These are phyloP conservation scores for Chaetomium cochliodes DNA, from an alignment of 495 filamentous ascomycete genomes.

Conservation along the genomic window DNA sequence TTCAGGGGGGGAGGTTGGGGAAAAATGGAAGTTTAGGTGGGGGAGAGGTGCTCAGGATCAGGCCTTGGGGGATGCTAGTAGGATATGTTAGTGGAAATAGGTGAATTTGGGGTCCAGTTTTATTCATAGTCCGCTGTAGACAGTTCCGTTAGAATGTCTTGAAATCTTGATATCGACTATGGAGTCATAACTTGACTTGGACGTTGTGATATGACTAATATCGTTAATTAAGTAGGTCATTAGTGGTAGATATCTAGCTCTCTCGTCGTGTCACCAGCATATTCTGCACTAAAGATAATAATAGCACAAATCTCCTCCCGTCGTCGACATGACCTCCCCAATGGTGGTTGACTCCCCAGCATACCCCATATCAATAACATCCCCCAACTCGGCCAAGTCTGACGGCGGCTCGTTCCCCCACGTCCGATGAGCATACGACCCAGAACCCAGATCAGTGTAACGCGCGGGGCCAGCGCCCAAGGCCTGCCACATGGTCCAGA, in stretches of 20 bases:
- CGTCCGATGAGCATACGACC: slow-evolving; percentile 49
- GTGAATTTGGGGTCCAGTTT: too few species aligned
- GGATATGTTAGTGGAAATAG: too few species aligned
- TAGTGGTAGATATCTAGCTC: too few species aligned
- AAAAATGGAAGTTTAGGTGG: neutral
- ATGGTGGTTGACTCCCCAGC: slow-evolving; percentile 39
- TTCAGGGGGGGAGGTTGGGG: neutral
- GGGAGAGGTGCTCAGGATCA: neutral
- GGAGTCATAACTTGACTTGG: too few species aligned
- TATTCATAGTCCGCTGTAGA: too few species aligned
- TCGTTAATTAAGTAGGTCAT: too few species aligned
- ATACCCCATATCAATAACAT: slow-evolving; percentile 44
- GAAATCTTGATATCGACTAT: too few species aligned
- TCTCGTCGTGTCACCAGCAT: neutral
- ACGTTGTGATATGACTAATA: too few species aligned
- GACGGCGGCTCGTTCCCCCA: slow-evolving; percentile 52
- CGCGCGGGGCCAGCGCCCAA: slow-evolving; percentile 22
- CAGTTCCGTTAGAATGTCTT: too few species aligned
- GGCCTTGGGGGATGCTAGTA: too few species aligned
- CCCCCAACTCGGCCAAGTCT: slow-evolving; percentile 35
- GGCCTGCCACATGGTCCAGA: slow-evolving; percentile 56
- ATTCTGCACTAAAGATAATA: slow-evolving; percentile 37
- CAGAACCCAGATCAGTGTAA: slow-evolving; percentile 41
- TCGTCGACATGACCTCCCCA: slow-evolving; percentile 43
- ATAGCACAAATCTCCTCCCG: slow-evolving; percentile 45